Evolutionary conservation across 139 green algal species (phyloP), one percentile per base, ranked within the genome.

Genomic region (Prasinococcaceae sp.): DNA sequence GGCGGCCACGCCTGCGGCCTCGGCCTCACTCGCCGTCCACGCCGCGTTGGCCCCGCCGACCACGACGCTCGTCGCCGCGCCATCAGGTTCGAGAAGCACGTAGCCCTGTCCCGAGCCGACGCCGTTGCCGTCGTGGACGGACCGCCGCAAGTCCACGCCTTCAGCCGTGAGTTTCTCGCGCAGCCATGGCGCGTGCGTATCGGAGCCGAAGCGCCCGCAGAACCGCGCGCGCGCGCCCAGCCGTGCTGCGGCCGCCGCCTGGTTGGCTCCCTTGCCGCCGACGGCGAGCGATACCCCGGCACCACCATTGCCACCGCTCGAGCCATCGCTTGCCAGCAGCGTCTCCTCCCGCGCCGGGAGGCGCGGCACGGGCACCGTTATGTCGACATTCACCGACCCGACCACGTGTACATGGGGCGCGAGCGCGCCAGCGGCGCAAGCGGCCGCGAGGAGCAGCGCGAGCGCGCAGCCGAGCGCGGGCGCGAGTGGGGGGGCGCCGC

Each of bases 31-130:
- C n/a, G n/a, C n/a, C n/a, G n/a, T n/a, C 60, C 52, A 60, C 16
- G 44, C 60, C 0, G 65, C 62, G 55, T 85, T 85, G 10, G 72
- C 44, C 8, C 75, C 77, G 0, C 63, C 57, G 17, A 85, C 32
- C 36, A 85, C 76, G 3, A 85, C 50, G 29, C 59, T 74, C 4
- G 66, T 68, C 6, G 66, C 70, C 0, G 49, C 38, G n/a, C 74
- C 77, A 17, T 73, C 68, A 0, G 49, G 36, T 30, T 84, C 51
- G 30, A 85, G 58, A 53, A 79, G 52, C 24, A 85, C 73, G n/a
- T 75, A 48, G 14, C 74, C 77, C 26, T 72, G 55, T 0, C 73
- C 75, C 5, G 55, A 16, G 39, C 52, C 25, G 20, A 51, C n/a
- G 45, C 23, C 16, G 23, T 30, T 39, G 47, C 27, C 47, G 27